Evolutionary conservation across 495 filamentous ascomycete genomes (phyloP).

Genomic region (Xylaria flabelliformis): DNA sequence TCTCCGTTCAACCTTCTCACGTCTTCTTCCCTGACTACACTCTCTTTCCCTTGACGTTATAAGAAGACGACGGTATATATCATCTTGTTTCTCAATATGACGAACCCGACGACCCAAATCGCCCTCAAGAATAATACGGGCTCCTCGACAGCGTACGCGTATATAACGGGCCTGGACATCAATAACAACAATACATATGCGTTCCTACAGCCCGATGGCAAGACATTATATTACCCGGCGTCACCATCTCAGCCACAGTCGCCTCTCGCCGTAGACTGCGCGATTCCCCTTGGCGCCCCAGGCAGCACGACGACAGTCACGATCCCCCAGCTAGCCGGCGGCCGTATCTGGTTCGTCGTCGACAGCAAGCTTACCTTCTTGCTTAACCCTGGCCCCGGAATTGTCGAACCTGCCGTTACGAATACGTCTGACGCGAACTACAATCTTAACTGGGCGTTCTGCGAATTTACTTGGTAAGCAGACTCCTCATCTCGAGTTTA

Average conservation of each 20-base stretch:
- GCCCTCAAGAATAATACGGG: conserved; percentile 67
- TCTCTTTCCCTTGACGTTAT: not conserved
- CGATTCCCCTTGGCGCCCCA: conserved; percentile 66
- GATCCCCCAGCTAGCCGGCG: conserved; percentile 72
- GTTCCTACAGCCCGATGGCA: conserved; percentile 65
- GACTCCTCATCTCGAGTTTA: not conserved
- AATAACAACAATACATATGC: conserved; percentile 65
- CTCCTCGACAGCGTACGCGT: conserved; percentile 69
- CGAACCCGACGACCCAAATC: conserved; percentile 59
- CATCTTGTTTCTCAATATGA: conserved; percentile 35
- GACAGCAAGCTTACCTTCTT: conserved; percentile 69
- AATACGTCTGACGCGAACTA: conserved; percentile 72
- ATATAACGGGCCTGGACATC: conserved; percentile 70
- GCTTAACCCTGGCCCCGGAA: conserved; percentile 69
- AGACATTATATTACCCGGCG: conserved; percentile 44
- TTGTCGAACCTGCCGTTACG: conserved; percentile 74
- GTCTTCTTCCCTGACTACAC: not conserved
- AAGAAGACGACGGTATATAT: not conserved
- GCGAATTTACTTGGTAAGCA: conserved; percentile 68
- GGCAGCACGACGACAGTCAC: conserved; percentile 65
- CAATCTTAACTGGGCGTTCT: conserved; percentile 69
- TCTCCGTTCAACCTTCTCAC: not conserved
- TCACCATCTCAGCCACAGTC: conserved; percentile 36
- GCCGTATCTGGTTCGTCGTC: conserved; percentile 71
- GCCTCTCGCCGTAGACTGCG: conserved; percentile 59